A percentile compares a stretch with the other conserved stretches of the same genome.
Conservation (phyloP, 2,329 filamentous ascomycete genomes). For the Trichoderma sp. region DNA sequence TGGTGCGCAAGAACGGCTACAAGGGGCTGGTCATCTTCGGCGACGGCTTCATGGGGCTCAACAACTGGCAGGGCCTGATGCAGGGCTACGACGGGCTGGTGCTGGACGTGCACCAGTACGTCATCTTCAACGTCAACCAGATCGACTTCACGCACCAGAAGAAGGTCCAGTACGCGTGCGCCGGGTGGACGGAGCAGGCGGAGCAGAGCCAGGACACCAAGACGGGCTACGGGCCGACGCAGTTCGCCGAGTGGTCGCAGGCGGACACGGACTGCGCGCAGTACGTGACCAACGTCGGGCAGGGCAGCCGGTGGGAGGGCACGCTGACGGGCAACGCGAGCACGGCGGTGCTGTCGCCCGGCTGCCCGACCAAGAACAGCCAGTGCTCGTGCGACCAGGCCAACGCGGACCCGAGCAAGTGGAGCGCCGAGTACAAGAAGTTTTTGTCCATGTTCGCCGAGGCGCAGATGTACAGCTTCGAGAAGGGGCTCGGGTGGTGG, state of each 20-base stretch:
- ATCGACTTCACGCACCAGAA: conserved; percentile 78
- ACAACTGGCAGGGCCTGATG: conserved; percentile 86
- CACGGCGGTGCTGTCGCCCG: conserved; percentile 66
- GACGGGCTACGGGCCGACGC: conserved; percentile 87
- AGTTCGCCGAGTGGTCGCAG: conserved; percentile 97
- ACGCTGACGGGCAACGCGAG: conserved; percentile 70
- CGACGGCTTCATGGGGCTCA: conserved; percentile 90
- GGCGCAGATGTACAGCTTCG: conserved; percentile 94
- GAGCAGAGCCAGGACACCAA: conserved; percentile 68
- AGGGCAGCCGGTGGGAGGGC: conserved; percentile 89
- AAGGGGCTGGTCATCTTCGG: conserved; percentile 77
- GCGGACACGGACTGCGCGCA: conserved; percentile 92
- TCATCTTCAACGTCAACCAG: conserved; percentile 92
- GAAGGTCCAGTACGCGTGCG: conserved; percentile 86
- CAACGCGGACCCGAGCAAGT: conserved; percentile 71
- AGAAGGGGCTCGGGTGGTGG: conserved; percentile 95
- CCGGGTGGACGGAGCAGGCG: conserved; percentile 82
- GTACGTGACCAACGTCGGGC: conserved; percentile 85
- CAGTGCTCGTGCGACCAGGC: conserved; percentile 74
- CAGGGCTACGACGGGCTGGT: conserved; percentile 71
- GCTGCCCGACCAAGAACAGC: conserved; percentile 68
- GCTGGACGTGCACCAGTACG: conserved; percentile 97
- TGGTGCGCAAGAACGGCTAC: conserved; percentile 77
- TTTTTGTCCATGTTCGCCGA: conserved; percentile 90
- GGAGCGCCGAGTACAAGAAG: conserved; percentile 74